A percentile compares a stretch with the other conserved stretches of the same genome.
These are phyloP conservation scores for Eucalyptus curtisii DNA, from an alignment of 345 rosid genomes.

Conservation along the genomic window DNA sequence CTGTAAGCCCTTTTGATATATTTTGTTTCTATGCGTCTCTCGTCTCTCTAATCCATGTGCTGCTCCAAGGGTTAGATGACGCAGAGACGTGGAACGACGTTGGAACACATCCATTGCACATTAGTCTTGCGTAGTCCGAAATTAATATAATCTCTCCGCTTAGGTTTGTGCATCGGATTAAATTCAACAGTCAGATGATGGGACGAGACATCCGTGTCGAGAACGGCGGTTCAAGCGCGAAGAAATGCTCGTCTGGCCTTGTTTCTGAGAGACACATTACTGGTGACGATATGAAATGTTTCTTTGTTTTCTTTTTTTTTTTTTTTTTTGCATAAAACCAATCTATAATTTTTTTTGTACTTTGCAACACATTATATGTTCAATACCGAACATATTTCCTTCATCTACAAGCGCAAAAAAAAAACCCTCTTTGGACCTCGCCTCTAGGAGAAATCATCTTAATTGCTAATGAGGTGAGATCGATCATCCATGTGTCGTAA, in stretches of 20 bases:
- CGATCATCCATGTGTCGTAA: background rate
- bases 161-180: background rate
- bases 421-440: background rate
- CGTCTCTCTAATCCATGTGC: background rate
- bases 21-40: background rate
- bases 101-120: background rate
- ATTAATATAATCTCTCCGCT: background rate
- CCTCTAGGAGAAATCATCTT: background rate
- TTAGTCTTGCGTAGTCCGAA: background rate
- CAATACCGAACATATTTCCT: background rate
- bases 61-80: background rate
- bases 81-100: background rate
- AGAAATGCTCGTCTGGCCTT: background rate
- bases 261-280: background rate
- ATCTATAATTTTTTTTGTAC: background rate
- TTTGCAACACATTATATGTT: background rate
- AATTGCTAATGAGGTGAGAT: background rate
- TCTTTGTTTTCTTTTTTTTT: background rate
- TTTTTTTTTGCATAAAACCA: background rate
- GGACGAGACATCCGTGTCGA: background rate
- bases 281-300: background rate
- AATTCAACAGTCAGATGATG: background rate
- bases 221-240: background rate
- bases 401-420: background rate
- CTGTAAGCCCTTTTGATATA: background rate